Conservation (phyloP, 306 rosid genomes). For the Morella rubra region DNA sequence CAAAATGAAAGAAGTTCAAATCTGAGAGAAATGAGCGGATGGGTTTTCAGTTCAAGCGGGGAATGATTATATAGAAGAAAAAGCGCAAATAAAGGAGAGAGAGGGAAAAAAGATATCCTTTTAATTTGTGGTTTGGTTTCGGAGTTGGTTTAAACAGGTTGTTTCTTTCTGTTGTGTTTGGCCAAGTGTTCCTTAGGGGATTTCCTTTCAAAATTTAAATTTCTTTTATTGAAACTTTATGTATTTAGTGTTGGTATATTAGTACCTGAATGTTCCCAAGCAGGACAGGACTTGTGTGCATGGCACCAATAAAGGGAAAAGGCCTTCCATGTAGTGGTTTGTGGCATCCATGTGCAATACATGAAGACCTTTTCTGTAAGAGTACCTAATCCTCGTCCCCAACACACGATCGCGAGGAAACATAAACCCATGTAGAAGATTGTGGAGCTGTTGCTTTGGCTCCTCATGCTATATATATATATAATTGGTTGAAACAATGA, state of each 20-base stretch:
- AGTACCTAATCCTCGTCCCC: conserved; percentile 37
- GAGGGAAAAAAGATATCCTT: no score
- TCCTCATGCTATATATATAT: no score
- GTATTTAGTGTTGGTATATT: no score
- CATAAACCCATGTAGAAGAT: neutral
- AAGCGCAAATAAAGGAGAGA: no score
- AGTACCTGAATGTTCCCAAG: no score
- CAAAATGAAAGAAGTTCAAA: neutral
- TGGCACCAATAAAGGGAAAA: neutral
- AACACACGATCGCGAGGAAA: conserved; percentile 24
- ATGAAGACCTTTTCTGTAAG: conserved; percentile 6
- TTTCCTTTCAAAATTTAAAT: no score
- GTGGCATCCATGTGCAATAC: conserved; percentile 27
- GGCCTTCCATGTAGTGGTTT: conserved; percentile 21
- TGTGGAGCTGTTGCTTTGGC: neutral
- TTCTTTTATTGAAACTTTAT: no score
- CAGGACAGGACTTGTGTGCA: no score
- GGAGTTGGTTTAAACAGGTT: conserved; percentile 33
- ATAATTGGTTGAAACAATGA: neutral
- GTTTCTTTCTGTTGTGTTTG: neutral
- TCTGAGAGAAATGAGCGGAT: neutral
- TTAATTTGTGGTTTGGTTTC: conserved; percentile 14
- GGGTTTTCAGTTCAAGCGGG: neutral
- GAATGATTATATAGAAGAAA: conserved; percentile 16
- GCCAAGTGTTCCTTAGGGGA: no score